phyloP scores from a whole-genome alignment of 164 flowering plant genomes.

The Nymphaea colorata region DNA sequence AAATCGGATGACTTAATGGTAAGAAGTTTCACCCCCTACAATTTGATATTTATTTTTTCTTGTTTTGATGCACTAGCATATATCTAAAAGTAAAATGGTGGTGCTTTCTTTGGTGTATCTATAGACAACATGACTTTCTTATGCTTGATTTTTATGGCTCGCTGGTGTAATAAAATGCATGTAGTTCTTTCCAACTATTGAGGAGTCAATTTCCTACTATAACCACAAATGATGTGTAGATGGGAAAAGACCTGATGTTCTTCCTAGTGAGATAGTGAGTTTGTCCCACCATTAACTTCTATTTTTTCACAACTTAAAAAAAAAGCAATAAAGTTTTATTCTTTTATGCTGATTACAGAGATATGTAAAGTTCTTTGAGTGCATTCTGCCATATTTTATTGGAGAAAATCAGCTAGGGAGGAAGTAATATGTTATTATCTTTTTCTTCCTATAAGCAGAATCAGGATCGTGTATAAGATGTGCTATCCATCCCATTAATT shows the following conservation, averaged over 20 bases:
- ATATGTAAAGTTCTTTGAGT: constrained; percentile 96
- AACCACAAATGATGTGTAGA: constrained; percentile 97
- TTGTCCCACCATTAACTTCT: neutral
- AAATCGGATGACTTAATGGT: too few relatives aligned
- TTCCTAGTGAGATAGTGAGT: constrained; percentile 98
- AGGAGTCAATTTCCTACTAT: constrained; percentile 95
- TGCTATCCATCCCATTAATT: neutral
- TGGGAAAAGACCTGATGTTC: constrained; percentile 75
- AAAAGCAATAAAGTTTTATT: neutral
- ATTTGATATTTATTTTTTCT: too few relatives aligned
- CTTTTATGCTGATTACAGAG: constrained; percentile 29
- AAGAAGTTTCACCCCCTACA: neutral
- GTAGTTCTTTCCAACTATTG: constrained; percentile 97
- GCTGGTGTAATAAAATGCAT: neutral
- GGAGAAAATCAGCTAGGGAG: constrained; percentile 93
- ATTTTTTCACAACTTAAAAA: neutral
- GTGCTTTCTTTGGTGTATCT: too few relatives aligned
- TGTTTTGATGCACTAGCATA: too few relatives aligned
- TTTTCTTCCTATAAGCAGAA: neutral
- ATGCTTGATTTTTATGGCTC: neutral
- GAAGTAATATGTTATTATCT: constrained; percentile 30
- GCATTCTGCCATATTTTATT: constrained; percentile 66
- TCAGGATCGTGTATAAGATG: too few relatives aligned
- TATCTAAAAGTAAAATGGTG: too few relatives aligned
- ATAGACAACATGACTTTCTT: too few relatives aligned